Conservation (phyloP, 2,329 filamentous ascomycete genomes). For the Calonectria crousiana region DNA sequence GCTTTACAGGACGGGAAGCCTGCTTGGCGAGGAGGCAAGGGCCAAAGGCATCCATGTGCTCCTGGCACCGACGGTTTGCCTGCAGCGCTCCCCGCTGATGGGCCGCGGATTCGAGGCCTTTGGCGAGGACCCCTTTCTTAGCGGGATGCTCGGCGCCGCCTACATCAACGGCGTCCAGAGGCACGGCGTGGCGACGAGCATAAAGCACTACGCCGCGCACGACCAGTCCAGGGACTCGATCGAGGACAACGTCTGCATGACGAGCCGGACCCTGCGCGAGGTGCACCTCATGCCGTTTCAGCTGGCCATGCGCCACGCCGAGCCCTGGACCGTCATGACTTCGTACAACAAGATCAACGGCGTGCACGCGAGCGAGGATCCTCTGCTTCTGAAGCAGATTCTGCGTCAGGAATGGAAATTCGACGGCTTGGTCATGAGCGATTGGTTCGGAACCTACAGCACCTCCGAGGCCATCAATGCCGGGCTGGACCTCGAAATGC, state of each 20-base stretch:
- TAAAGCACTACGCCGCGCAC: conserved; percentile 57
- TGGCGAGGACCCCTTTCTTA: conserved; percentile 55
- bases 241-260: conserved; percentile 27
- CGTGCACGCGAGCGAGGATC: conserved; percentile 36
- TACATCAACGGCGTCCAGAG: conserved; percentile 52
- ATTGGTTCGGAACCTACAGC: conserved; percentile 50
- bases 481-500: conserved; percentile 49
- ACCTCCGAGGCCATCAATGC: conserved; percentile 43
- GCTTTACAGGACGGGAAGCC: conserved; percentile 64
- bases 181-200: conserved; percentile 50
- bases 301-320: conserved; percentile 48
- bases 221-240: conserved; percentile 44
- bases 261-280: conserved; percentile 28
- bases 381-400: conserved; percentile 38
- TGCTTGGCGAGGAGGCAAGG: conserved; percentile 64
- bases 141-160: conserved; percentile 48
- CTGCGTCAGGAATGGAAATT: conserved; percentile 55
- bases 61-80: conserved; percentile 50
- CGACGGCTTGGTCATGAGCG: conserved; percentile 43
- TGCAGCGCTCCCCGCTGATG: conserved; percentile 54
- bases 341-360: conserved; percentile 55
- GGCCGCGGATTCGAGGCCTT: conserved; percentile 56
- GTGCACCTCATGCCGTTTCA: conserved; percentile 52
- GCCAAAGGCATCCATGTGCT: conserved; percentile 77
- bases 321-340: conserved; percentile 50